phyloP scores from a whole-genome alignment of 2,329 filamentous ascomycete genomes.

The Hypoxylon sp. region DNA sequence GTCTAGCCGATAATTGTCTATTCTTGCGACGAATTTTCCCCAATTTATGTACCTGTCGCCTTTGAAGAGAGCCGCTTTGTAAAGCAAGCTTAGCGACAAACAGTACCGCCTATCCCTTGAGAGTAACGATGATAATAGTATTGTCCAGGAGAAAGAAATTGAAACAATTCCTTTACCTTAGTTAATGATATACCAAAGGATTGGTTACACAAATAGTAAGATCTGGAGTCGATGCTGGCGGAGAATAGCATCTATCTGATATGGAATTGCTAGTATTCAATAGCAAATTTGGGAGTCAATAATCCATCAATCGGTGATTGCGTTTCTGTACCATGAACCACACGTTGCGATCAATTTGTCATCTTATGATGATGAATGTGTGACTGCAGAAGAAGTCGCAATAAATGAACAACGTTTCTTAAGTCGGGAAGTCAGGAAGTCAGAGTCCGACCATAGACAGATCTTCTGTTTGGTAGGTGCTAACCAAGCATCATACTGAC shows the following conservation, averaged over 20 bases:
- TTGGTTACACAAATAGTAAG: no score
- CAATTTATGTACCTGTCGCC: slow-evolving; percentile 2
- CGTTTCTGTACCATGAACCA: slow-evolving; percentile 5
- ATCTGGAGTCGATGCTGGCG: no score
- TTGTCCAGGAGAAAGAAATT: neutral
- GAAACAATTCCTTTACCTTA: neutral
- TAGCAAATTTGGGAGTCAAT: no score
- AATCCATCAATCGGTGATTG: no score
- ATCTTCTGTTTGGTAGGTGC: neutral
- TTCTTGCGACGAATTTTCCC: neutral
- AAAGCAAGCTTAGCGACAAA: neutral
- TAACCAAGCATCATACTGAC: neutral
- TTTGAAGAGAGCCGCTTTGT: neutral
- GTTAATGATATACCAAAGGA: neutral
- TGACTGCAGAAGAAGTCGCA: neutral
- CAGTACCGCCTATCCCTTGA: neutral
- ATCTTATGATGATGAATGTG: neutral
- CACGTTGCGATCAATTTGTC: neutral
- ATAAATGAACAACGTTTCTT: neutral
- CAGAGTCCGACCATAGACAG: neutral
- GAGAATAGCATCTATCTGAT: no score
- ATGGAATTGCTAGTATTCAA: no score
- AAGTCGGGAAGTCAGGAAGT: slow-evolving; percentile 2
- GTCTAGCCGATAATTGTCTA: neutral
- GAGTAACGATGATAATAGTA: neutral